phyloP scores from a whole-genome alignment of 441 rosid species.

The Populus hybrid region DNA sequence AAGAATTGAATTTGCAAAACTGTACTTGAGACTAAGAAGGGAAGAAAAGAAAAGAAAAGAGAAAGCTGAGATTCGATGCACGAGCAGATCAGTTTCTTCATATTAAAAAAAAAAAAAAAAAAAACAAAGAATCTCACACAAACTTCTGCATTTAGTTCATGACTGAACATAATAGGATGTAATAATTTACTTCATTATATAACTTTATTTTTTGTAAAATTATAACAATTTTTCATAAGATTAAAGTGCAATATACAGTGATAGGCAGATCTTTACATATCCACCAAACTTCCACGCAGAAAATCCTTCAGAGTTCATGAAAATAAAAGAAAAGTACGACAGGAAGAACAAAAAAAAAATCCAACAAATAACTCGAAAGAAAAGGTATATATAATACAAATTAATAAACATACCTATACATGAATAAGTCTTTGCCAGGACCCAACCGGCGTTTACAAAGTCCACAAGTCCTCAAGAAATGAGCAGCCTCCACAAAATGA shows the following conservation, averaged over 20 bases:
- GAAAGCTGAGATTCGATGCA: background rate
- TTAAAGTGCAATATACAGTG: background rate
- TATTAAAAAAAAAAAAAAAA: too few species aligned
- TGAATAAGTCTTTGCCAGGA: slow-evolving; percentile 73
- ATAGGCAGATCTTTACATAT: background rate
- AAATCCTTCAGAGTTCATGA: background rate
- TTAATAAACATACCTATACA: slow-evolving; percentile 56
- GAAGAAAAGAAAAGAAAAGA: background rate
- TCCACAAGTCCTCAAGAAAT: slow-evolving; percentile 62
- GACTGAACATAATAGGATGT: background rate
- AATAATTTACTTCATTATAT: background rate
- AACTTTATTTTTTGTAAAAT: background rate
- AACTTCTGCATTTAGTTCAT: background rate
- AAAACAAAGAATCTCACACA: background rate
- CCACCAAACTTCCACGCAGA: background rate
- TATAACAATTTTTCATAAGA: background rate
- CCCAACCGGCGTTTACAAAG: slow-evolving; percentile 61
- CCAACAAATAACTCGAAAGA: background rate
- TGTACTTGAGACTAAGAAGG: too few species aligned
- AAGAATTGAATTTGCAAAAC: background rate
- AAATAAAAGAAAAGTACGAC: background rate
- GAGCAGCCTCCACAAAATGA: slow-evolving; percentile 28
- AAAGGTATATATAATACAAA: background rate
- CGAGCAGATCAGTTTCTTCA: background rate
- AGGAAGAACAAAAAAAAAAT: background rate